Evolutionary conservation across 176 grass and related monocot species (phyloP), one percentile per base, ranked within the genome.

Genomic region (Juncus effusus): DNA sequence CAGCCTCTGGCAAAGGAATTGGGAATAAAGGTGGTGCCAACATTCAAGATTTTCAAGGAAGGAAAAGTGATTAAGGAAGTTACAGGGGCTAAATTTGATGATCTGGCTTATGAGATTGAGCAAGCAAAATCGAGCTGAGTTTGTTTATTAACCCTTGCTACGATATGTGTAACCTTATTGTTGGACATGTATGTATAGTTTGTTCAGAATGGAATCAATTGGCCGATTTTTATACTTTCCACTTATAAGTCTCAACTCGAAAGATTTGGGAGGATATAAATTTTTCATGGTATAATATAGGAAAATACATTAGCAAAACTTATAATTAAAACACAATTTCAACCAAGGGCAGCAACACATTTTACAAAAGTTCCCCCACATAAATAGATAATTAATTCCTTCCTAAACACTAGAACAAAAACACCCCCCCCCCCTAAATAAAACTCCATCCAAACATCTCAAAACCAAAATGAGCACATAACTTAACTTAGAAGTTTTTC

Each of bases 11-110:
- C 89, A 16, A 94, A 99, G 57, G 89, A 94, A 74, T 78, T 99
- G 15, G 94, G 83, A 13, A 72, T 99, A 72, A 93, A 36, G 73
- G 85, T 93, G 41, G 94, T 90, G 14, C 89, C 94, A 57, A 93
- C 89, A 57, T 90, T 99, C 83, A 99, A 99, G 71, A 94, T 99
- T 73, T 40, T 99, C 61, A 94, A 90, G 81, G 82, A 87, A 12
- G 69, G 83, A 28, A 90, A 94, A 74, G 81, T 99, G 13, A 67
- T 85, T 56, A 93, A 85, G 81, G 95, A 99, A 80, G 79, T 94
- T 35, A 99, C 80, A 3, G 95, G 95, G 28, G 86, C 95, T 2
- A 99, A 99, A 76, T 63, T 90, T 5, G 89, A 94, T 54, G 95
- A 94, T 45, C 72, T 99, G 64, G 70, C 76, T 11, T 14, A 57